phyloP scores from a whole-genome alignment of 2,329 filamentous ascomycete species.

The Paecilomyces dactylethromorphus region DNA sequence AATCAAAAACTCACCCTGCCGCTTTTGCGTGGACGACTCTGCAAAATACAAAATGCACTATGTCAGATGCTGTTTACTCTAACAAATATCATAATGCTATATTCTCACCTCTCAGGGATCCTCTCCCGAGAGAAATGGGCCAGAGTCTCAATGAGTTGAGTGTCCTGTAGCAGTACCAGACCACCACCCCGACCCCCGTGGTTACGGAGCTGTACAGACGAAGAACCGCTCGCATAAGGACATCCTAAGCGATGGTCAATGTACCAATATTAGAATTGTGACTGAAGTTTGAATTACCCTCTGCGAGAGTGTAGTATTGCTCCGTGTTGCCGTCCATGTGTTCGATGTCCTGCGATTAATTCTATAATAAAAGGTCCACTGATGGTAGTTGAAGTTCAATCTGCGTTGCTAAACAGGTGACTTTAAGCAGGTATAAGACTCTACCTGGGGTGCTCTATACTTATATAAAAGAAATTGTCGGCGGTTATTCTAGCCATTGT shows the following conservation, averaged over 20 bases:
- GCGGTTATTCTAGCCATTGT: background rate
- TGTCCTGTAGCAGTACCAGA: slow-evolving; percentile 47
- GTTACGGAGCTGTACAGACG: slow-evolving; percentile 16
- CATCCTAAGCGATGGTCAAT: slow-evolving; percentile 12
- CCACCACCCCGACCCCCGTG: slow-evolving; percentile 26
- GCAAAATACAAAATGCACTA: background rate
- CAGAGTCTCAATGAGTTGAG: slow-evolving; percentile 56
- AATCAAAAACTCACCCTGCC: slow-evolving; percentile 22
- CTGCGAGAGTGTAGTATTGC: background rate
- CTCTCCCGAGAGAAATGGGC: slow-evolving; percentile 57
- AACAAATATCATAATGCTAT: background rate
- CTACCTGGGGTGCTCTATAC: background rate
- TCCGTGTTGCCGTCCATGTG: background rate
- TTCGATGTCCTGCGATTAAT: background rate
- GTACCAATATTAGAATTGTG: background rate
- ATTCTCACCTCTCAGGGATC: slow-evolving; percentile 49
- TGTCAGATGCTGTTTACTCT: background rate
- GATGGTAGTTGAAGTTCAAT: too few relatives aligned
- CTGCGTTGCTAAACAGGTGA: too few relatives aligned
- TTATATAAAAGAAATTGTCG: background rate
- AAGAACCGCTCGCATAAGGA: slow-evolving; percentile 16
- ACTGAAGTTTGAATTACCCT: background rate
- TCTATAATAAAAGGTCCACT: background rate
- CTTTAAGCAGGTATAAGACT: background rate
- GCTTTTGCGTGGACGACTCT: slow-evolving; percentile 50